Conservation (phyloP, 768 basidiomycete species). For the Trametes maxima region DNA sequence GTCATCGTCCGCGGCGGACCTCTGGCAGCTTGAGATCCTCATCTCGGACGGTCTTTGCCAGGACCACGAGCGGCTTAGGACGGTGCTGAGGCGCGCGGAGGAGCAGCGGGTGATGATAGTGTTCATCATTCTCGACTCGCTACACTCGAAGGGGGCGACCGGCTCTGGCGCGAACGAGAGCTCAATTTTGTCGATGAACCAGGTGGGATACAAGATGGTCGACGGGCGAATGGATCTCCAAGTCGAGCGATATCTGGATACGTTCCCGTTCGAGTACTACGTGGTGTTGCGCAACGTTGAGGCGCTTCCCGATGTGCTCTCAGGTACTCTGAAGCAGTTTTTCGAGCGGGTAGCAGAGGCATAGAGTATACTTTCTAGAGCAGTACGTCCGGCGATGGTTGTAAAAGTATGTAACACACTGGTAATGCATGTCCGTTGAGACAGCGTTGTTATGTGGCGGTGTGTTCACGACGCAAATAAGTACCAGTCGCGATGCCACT, state of each 20-base stretch:
- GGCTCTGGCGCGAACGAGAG: conserved; percentile 35
- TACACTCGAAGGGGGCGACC: conserved; percentile 51
- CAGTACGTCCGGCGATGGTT: not conserved
- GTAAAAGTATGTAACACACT: too few relatives aligned
- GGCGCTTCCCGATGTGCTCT: conserved; percentile 86
- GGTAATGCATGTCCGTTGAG: too few relatives aligned
- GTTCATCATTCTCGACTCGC: conserved; percentile 92
- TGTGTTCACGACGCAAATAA: too few relatives aligned
- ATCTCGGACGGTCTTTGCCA: conserved; percentile 99
- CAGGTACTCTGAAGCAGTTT: conserved; percentile 89
- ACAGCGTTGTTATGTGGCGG: too few relatives aligned
- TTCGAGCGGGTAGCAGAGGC: conserved; percentile 83
- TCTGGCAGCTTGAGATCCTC: conserved; percentile 98
- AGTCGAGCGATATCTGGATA: conserved; percentile 88
- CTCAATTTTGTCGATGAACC: conserved; percentile 93
- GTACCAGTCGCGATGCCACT: too few relatives aligned
- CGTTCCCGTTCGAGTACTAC: conserved; percentile 98
- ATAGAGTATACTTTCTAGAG: conserved; percentile 29
- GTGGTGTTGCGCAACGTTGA: conserved; percentile 91
- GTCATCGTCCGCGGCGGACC: conserved; percentile 70
- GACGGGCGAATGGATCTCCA: conserved; percentile 84
- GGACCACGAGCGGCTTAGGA: conserved; percentile 84
- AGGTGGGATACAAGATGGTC: conserved; percentile 82
- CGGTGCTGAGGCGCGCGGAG: conserved; percentile 78
- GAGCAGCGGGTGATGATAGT: conserved; percentile 94